A percentile compares a stretch with the other conserved stretches of the same genome.
phyloP scores from a whole-genome alignment of 2,329 filamentous ascomycete species.

The Verticillium nonalfalfae region DNA sequence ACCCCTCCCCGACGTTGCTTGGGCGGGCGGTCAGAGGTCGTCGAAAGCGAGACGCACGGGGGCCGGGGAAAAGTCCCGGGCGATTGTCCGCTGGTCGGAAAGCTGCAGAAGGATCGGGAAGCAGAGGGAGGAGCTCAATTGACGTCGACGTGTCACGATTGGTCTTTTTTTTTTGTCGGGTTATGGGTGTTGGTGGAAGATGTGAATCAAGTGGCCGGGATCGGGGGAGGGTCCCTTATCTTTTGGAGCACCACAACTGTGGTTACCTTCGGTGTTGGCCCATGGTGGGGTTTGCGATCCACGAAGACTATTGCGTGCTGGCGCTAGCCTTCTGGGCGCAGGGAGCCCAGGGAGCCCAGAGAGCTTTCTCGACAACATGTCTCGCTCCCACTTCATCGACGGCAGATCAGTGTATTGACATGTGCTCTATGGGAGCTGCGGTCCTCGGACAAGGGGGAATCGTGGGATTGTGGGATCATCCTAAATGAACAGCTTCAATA shows the following conservation, averaged over 20 bases:
- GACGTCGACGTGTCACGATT: background rate
- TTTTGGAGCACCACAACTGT: background rate
- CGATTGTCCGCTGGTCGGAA: background rate
- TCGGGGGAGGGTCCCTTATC: background rate
- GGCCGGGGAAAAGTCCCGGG: background rate
- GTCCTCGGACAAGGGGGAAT: too few species aligned
- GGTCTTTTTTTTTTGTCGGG: background rate
- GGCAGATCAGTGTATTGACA: too few species aligned
- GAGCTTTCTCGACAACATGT: too few species aligned
- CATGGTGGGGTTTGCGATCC: background rate
- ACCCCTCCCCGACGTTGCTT: background rate
- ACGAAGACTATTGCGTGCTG: background rate
- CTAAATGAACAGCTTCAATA: conserved; percentile 4
- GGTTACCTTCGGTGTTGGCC: background rate
- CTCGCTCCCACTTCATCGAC: too few species aligned
- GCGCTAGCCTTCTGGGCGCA: too few species aligned
- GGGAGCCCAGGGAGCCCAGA: too few species aligned
- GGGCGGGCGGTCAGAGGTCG: background rate
- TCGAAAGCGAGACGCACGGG: background rate
- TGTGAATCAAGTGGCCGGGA: background rate
- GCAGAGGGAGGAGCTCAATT: background rate
- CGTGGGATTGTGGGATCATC: background rate
- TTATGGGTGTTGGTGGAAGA: background rate
- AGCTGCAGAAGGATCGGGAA: background rate
- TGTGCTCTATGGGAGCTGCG: too few species aligned